phyloP scores from a whole-genome alignment of 2,329 filamentous ascomycete species.

The Claviceps arundinis region DNA sequence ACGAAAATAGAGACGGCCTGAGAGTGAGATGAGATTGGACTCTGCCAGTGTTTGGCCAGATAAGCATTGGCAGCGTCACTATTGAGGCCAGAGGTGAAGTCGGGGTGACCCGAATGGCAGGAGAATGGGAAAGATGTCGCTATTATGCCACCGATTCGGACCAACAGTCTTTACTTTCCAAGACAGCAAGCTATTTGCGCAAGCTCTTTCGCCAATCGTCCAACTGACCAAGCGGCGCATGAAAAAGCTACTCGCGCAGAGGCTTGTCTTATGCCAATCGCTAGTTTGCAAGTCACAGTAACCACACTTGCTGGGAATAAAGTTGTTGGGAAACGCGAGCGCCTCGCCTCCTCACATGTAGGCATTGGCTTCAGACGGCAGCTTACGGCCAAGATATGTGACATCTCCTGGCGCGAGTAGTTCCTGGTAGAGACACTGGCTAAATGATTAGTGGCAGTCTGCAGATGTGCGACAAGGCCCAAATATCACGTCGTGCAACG shows the following conservation, averaged over 20 bases:
- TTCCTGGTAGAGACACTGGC: not conserved
- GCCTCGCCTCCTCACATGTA: slow-evolving; percentile 1
- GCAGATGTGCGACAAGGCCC: slow-evolving; percentile 2
- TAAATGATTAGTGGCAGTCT: not conserved
- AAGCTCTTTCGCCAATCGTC: slow-evolving; percentile 1
- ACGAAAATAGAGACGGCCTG: not conserved
- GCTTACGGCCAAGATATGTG: not conserved
- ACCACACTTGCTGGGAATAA: not conserved
- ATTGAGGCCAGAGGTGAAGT: not conserved
- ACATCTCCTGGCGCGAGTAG: slow-evolving; percentile 4
- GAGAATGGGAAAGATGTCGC: slow-evolving; percentile 4
- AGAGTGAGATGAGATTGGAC: not conserved
- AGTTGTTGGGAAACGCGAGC: not conserved
- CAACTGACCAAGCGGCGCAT: not conserved
- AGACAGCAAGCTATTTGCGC: not conserved
- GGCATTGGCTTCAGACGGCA: not conserved
- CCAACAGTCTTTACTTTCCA: slow-evolving; percentile 1
- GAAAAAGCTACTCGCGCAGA: not conserved
- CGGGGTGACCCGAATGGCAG: slow-evolving; percentile 1
- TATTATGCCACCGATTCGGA: slow-evolving; percentile 6
- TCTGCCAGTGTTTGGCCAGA: not conserved
- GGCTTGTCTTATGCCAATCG: not conserved
- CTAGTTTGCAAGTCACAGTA: not conserved
- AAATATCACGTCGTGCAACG: not conserved
- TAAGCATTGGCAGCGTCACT: not conserved